These are phyloP conservation scores for Pseudogymnoascus sp. DNA, from an alignment of 2,329 filamentous ascomycete species.

Conservation along the genomic window DNA sequence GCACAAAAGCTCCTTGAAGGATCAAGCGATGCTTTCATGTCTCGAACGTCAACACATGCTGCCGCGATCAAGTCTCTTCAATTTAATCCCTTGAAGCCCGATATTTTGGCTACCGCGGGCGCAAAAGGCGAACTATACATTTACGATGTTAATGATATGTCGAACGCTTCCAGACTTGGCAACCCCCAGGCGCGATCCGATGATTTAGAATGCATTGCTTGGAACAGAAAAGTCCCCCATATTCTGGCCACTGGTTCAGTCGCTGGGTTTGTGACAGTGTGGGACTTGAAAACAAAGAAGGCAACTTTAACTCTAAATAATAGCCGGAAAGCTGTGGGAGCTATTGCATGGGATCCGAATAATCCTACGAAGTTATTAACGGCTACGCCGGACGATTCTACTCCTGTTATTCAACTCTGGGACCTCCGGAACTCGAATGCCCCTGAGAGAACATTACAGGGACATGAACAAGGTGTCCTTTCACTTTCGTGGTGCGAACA, in stretches of 20 bases:
- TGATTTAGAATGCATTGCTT: slow-evolving; percentile 92
- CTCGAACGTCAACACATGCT: slow-evolving; percentile 80
- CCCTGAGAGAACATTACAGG: slow-evolving; percentile 77
- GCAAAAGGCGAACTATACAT: slow-evolving; percentile 95
- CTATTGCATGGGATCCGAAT: slow-evolving; percentile 95
- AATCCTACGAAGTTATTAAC: slow-evolving; percentile 92
- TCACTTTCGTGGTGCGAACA: slow-evolving; percentile 94
- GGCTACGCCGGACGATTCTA: slow-evolving; percentile 79
- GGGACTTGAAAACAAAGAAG: slow-evolving; percentile 98
- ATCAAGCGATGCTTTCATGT: slow-evolving; percentile 67
- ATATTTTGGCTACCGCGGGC: slow-evolving; percentile 86
- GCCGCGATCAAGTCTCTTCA: slow-evolving; percentile 90
- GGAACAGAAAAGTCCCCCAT: slow-evolving; percentile 97
- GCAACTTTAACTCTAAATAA: slow-evolving; percentile 92
- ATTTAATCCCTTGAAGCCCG: slow-evolving; percentile 88
- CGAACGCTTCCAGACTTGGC: slow-evolving; percentile 80
- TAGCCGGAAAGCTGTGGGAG: slow-evolving; percentile 86
- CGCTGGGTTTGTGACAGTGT: slow-evolving; percentile 93
- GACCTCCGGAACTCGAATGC: slow-evolving; percentile 94
- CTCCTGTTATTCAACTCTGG: slow-evolving; percentile 86
- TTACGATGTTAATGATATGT: slow-evolving; percentile 85
- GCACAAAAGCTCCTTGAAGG: slow-evolving; percentile 59
- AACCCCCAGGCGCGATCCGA: slow-evolving; percentile 83
- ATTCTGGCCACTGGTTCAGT: slow-evolving; percentile 91
- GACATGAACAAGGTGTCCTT: slow-evolving; percentile 89